Base-by-base conservation (phyloP, 106 monocot genomes). In the Dendrobium catenatum region DNA sequence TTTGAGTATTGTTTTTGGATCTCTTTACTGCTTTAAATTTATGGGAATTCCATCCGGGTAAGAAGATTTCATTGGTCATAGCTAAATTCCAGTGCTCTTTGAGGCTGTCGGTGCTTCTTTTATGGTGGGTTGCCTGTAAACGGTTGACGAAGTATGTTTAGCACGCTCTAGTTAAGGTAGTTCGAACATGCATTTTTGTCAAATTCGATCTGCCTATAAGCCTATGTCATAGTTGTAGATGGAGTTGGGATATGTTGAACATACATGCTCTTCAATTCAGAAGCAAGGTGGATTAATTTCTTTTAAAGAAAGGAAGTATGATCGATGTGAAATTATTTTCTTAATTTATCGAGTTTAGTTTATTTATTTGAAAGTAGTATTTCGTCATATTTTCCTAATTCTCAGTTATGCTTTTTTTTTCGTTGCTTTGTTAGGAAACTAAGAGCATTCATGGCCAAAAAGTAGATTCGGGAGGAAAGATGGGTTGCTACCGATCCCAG, bases 401-500 rank as follows among this genome's bases (percentile, higher is more conserved):
- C 11, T 76, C n/a, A 2, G 9, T 27, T 4, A 17, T 76, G 20
- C 24, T 11, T 51, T 18, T 76, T 41, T 27, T 27, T 76, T 76
- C 48, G 4, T 26, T 15, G 18, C 76, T 76, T 47, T 10, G 11
- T 47, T 51, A 88, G 88, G 88, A 86, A 55, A 83, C 59, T 24
- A 79, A 77, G 41, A 88, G 68, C 75, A 79, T 19, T 47, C 64
- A 68, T 40, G 46, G 78, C 56, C 74, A 44, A 67, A 81, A 66
- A 47, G 72, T 54, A 46, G 83, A 73, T 55, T 79, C 41, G 17
- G 40, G 55, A 43, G 73, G 17, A 13, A 86, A 75, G 56, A 80
- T 78, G 48, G 48, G 77, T 3, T 43, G 75, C 24, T 83, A 86
- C 72, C 83, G 85, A 81, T 81, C 42, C 48, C 83, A 88, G 55